Evolutionary conservation across 805 yeast species (phyloP).

Genomic region (Ogataea methanolica): DNA sequence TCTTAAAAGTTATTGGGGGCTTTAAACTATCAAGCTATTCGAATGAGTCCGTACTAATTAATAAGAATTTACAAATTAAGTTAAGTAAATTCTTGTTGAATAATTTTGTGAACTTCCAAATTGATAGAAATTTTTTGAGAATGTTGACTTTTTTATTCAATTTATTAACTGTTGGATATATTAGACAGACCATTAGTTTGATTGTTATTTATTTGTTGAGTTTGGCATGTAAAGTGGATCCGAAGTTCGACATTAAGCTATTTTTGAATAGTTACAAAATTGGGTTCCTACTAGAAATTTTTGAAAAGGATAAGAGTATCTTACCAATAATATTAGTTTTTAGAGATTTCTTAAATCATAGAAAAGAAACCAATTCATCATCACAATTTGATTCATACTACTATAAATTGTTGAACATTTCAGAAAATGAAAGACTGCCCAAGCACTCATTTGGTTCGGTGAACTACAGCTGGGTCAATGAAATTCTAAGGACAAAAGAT

Average conservation of each 20-base stretch:
- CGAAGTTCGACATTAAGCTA: slow-evolving; percentile 11
- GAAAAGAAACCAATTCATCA: slow-evolving; percentile 1
- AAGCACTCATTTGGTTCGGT: slow-evolving; percentile 12
- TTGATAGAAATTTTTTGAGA: slow-evolving; percentile 14
- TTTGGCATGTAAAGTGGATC: slow-evolving; percentile 15
- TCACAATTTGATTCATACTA: slow-evolving; percentile 18
- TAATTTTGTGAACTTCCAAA: slow-evolving; percentile 20
- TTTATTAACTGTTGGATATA: slow-evolving; percentile 25
- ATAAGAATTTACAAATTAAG: slow-evolving; percentile 15
- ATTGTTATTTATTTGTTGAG: slow-evolving; percentile 18
- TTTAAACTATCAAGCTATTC: slow-evolving; percentile 20
- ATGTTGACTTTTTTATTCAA: slow-evolving; percentile 22
- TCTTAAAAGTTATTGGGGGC: slow-evolving; percentile 17
- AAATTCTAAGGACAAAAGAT: not conserved
- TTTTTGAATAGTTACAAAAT: slow-evolving; percentile 22
- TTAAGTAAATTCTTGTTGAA: slow-evolving; percentile 16
- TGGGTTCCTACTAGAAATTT: slow-evolving; percentile 14
- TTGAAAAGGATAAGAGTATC: slow-evolving; percentile 16
- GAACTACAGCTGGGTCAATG: slow-evolving; percentile 3
- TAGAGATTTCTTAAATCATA: slow-evolving; percentile 8
- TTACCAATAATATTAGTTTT: slow-evolving; percentile 14
- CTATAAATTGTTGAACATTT: slow-evolving; percentile 11
- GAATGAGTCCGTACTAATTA: slow-evolving; percentile 15
- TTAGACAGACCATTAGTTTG: slow-evolving; percentile 16
- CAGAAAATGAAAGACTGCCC: slow-evolving; percentile 6